These are phyloP conservation scores for Thielaviopsis populi DNA, from an alignment of 2,329 filamentous ascomycete genomes.

Conservation along the genomic window DNA sequence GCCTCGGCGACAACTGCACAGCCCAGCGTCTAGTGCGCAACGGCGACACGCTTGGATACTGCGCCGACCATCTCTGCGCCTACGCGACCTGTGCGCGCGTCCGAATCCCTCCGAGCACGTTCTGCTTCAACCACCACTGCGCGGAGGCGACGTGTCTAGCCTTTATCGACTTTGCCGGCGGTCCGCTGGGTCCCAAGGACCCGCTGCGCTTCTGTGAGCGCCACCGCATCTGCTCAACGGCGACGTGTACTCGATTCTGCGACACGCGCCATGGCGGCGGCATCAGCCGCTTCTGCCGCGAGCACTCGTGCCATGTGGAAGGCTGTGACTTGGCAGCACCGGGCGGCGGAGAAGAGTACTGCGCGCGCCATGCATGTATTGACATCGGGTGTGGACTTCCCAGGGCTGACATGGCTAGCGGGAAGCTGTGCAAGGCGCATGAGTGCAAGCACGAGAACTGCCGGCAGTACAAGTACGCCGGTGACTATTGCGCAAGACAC, in stretches of 20 bases:
- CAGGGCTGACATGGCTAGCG: neutral
- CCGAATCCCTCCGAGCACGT: neutral
- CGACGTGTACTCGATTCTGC: conserved; percentile 18
- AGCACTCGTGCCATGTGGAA: conserved; percentile 17
- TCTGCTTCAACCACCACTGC: conserved; percentile 20
- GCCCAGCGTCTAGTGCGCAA: conserved; percentile 6
- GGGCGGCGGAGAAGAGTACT: conserved; percentile 4
- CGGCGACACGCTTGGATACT: conserved; percentile 16
- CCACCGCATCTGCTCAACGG: conserved; percentile 19
- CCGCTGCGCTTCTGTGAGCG: conserved; percentile 20
- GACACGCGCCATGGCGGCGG: conserved; percentile 2
- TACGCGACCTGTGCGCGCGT: conserved; percentile 16
- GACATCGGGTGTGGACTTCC: conserved; percentile 9
- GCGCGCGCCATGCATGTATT: conserved; percentile 14
- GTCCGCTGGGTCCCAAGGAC: conserved; percentile 12
- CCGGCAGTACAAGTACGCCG: neutral
- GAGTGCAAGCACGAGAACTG: conserved; percentile 12
- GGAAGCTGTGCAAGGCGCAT: conserved; percentile 10
- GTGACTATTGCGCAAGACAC: neutral
- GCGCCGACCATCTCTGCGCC: conserved; percentile 21
- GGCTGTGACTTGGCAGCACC: conserved; percentile 16
- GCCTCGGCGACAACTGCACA: conserved; percentile 18
- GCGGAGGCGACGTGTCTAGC: conserved; percentile 16
- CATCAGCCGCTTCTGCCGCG: conserved; percentile 14
- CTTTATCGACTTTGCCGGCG: conserved; percentile 17